Evolutionary conservation across 2,329 filamentous ascomycete species (phyloP).

Genomic region (Phaeomoniella chlamydospora): DNA sequence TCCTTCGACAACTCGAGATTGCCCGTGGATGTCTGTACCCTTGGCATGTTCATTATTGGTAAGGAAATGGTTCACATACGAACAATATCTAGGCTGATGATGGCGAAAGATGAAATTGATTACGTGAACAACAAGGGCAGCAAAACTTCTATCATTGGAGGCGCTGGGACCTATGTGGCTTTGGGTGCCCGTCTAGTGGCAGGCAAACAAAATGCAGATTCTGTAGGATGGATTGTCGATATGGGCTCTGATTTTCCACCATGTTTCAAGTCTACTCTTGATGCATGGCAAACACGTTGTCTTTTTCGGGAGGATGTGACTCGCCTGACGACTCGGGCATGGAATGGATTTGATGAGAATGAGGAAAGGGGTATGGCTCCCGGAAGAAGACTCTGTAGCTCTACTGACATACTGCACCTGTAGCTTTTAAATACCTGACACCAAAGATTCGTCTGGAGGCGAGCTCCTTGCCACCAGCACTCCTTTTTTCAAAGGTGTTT

Average conservation of each 20-base stretch:
- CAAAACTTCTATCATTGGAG: constrained; percentile 67
- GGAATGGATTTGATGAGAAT: constrained; percentile 73
- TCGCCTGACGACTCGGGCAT: constrained; percentile 72
- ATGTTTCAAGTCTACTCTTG: constrained; percentile 47
- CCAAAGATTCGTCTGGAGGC: constrained; percentile 71
- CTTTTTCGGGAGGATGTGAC: constrained; percentile 50
- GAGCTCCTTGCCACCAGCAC: constrained; percentile 48
- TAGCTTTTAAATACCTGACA: constrained; percentile 75
- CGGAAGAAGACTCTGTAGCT: constrained; percentile 1
- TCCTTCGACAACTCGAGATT: too few species aligned
- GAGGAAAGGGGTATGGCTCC: constrained; percentile 40
- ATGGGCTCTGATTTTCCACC: constrained; percentile 74
- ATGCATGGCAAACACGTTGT: constrained; percentile 62
- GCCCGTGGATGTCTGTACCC: constrained; percentile 20
- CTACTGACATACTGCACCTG: too few species aligned
- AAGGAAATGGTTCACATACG: constrained; percentile 12
- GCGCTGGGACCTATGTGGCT: constrained; percentile 74
- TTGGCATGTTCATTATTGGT: constrained; percentile 66
- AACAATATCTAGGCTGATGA: not conserved
- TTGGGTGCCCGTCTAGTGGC: constrained; percentile 82
- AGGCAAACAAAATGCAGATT: constrained; percentile 47
- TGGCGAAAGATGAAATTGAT: constrained; percentile 68
- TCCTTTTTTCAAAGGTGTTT: constrained; percentile 63
- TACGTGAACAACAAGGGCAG: constrained; percentile 56
- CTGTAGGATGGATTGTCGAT: constrained; percentile 84